Evolutionary conservation across 306 rosid species (phyloP).

Genomic region (Ceratonia siliqua): DNA sequence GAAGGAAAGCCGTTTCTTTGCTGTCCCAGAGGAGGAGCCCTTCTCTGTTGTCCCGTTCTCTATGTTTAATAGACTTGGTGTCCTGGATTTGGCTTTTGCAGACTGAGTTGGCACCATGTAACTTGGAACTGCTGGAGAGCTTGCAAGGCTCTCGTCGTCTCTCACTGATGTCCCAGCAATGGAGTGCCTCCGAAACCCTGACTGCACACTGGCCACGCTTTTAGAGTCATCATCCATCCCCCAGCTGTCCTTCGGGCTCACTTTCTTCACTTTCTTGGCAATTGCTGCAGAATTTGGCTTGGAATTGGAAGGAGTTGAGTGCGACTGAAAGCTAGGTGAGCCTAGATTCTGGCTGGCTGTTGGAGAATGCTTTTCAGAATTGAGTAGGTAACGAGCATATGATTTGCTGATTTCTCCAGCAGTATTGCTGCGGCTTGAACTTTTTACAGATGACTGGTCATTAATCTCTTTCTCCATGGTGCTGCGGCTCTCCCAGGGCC

Average conservation of each 20-base stretch:
- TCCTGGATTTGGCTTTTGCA: conserved; percentile 80
- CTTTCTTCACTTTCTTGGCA: conserved; percentile 59
- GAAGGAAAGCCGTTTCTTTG: conserved; percentile 77
- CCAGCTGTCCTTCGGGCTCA: conserved; percentile 65
- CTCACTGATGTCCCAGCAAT: conserved; percentile 66
- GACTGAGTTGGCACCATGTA: conserved; percentile 91
- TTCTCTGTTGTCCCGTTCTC: conserved; percentile 63
- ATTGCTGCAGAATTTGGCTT: conserved; percentile 51
- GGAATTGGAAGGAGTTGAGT: conserved; percentile 74
- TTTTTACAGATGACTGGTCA: conserved; percentile 62
- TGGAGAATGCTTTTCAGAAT: conserved; percentile 80
- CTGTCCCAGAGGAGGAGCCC: conserved; percentile 51
- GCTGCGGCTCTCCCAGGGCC: conserved; percentile 71
- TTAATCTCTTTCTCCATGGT: conserved; percentile 57
- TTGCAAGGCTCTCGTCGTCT: conserved; percentile 80
- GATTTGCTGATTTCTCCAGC: conserved; percentile 92
- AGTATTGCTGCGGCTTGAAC: conserved; percentile 51
- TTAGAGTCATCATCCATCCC: conserved; percentile 66
- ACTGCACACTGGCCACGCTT: conserved; percentile 72
- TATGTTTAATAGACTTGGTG: conserved; percentile 58
- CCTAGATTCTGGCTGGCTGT: conserved; percentile 67
- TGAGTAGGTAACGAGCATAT: conserved; percentile 82
- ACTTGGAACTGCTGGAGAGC: conserved; percentile 73
- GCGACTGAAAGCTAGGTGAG: conserved; percentile 58
- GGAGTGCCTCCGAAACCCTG: conserved; percentile 84